A percentile compares a stretch with the other conserved stretches of the same genome.
These are phyloP conservation scores for Dinochytrium kinnereticum DNA, from an alignment of 371 early-diverging fungal species.

Conservation along the genomic window DNA sequence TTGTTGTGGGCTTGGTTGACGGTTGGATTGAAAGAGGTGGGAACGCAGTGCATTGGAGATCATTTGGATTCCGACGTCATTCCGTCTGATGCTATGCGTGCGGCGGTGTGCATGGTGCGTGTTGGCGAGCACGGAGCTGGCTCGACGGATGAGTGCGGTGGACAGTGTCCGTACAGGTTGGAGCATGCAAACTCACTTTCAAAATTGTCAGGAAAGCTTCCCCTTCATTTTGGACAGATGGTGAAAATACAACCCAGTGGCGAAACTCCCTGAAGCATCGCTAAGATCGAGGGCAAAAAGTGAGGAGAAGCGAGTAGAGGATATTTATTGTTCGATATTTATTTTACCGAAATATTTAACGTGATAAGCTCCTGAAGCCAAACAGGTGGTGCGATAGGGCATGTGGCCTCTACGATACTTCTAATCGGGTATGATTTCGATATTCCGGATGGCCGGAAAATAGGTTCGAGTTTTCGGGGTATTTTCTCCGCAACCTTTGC, in stretches of 20 bases:
- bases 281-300: no score
- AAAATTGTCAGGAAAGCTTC: neutral
- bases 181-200: no score
- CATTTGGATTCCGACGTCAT: slow-evolving; percentile 63
- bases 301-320: neutral
- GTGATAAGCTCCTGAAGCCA: slow-evolving; percentile 49
- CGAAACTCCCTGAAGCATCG: no score
- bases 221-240: neutral
- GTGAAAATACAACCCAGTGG: neutral
- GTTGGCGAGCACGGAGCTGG: neutral
- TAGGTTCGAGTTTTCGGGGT: slow-evolving; percentile 28
- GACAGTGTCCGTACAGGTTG: no score
- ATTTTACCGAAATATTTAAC: neutral
- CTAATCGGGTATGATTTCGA: slow-evolving; percentile 49
- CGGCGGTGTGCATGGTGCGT: neutral
- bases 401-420: slow-evolving; percentile 46
- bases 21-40: slow-evolving; percentile 49
- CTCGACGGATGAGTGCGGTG: neutral
- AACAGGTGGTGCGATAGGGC: slow-evolving; percentile 47
- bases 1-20: slow-evolving; percentile 23
- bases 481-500: slow-evolving; percentile 19
- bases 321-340: neutral
- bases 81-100: slow-evolving; percentile 24
- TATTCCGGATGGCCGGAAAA: slow-evolving; percentile 50
- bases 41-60: slow-evolving; percentile 54